Evolutionary conservation across 2,329 filamentous ascomycete genomes (phyloP).

Genomic region (Colletotrichum viniferum): DNA sequence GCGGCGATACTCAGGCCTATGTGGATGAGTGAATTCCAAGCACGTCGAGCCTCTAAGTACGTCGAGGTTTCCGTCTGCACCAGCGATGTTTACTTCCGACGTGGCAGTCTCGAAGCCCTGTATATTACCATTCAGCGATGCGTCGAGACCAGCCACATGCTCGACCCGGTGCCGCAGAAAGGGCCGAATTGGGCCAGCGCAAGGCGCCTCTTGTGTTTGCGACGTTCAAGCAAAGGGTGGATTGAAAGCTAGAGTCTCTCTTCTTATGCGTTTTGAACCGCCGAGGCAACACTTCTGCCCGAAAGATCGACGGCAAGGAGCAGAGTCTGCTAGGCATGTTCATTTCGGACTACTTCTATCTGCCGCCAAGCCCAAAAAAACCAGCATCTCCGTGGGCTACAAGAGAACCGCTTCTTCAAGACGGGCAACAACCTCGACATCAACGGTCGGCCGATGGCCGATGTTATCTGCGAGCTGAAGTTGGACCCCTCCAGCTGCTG

Average conservation of each 20-base stretch:
- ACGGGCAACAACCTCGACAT: neutral
- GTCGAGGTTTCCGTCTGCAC: neutral
- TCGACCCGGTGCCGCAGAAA: neutral
- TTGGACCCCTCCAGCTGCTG: neutral
- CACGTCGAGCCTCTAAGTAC: neutral
- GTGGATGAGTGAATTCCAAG: neutral
- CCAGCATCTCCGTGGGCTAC: neutral
- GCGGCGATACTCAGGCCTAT: neutral
- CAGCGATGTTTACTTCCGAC: neutral
- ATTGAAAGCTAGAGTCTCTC: neutral
- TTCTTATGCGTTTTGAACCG: neutral
- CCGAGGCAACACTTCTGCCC: neutral
- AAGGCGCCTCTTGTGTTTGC: neutral
- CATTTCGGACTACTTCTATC: neutral
- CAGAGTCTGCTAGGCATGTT: neutral
- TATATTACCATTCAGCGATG: neutral
- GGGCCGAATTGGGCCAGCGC: neutral
- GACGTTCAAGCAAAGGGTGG: neutral
- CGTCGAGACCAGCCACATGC: neutral
- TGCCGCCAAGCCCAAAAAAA: neutral
- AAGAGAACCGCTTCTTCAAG: neutral
- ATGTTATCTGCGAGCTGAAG: neutral
- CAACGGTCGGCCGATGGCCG: neutral
- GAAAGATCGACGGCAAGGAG: neutral
- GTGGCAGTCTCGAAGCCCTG: neutral